Percentiles rank a stretch among this genome's conserved stretches.
Evolutionary conservation across 2,329 filamentous ascomycete genomes (phyloP).

Genomic region (Fusarium dimerum): DNA sequence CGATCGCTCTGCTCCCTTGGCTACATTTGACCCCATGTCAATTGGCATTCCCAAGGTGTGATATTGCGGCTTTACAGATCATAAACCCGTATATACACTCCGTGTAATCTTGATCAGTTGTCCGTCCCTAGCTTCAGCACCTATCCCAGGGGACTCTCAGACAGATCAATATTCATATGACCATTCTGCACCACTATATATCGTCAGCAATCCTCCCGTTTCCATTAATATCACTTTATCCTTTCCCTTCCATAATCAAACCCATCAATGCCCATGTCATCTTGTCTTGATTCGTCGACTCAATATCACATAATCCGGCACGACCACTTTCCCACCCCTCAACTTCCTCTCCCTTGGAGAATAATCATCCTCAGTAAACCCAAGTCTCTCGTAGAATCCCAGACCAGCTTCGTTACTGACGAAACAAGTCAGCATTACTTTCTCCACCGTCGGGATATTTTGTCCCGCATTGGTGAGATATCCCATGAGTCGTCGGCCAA

Average conservation of each 20-base stretch:
- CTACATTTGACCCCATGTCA: too few species aligned
- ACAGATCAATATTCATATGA: too few species aligned
- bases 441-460: conserved; percentile 56
- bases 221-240: too few species aligned
- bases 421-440: conserved; percentile 77
- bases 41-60: too few species aligned
- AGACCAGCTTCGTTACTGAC: conserved; percentile 58
- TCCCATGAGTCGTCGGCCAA: conserved; percentile 62
- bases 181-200: too few species aligned
- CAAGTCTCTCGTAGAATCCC: conserved; percentile 62
- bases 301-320: conserved; percentile 62
- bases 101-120: too few species aligned
- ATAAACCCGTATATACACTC: too few species aligned
- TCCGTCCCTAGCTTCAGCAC: too few species aligned
- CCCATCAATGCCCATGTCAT: conserved; percentile 3
- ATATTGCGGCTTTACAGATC: too few species aligned
- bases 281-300: conserved; percentile 43
- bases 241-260: not conserved
- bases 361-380: conserved; percentile 56
- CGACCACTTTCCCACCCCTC: conserved; percentile 53
- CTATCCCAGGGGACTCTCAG: too few species aligned
- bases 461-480: conserved; percentile 54
- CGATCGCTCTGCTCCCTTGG: too few species aligned
- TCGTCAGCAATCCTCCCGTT: too few species aligned
- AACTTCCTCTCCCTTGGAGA: conserved; percentile 56